phyloP scores from a whole-genome alignment of 2,329 filamentous ascomycete genomes.

The Chalaropsis ovoidea region DNA sequence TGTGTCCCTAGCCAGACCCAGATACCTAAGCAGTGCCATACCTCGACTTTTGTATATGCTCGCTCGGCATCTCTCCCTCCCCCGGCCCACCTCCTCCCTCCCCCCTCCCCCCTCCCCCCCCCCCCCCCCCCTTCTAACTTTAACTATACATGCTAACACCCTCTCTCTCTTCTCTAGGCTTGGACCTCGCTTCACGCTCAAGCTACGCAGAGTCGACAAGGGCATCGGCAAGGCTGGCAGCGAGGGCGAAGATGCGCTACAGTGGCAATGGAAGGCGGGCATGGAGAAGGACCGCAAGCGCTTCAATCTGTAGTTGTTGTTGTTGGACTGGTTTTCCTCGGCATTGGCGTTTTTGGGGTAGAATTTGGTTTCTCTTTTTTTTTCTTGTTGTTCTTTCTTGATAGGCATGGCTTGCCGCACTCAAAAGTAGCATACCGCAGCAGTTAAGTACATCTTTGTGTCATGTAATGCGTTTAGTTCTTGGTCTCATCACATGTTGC shows the following conservation, averaged over 20 bases:
- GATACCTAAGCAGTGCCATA: not conserved
- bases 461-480: not conserved
- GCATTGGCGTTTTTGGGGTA: conserved; percentile 20
- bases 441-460: not conserved
- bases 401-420: conserved; percentile 2
- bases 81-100: too few species aligned
- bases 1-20: not conserved
- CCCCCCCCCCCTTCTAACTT: not conserved
- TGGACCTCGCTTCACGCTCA: conserved; percentile 62
- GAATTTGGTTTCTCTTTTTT: conserved; percentile 4
- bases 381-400: conserved; percentile 12
- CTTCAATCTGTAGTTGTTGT: conserved; percentile 63
- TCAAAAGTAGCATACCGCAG: conserved; percentile 17
- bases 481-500: not conserved
- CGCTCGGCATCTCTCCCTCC: not conserved
- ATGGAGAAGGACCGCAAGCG: conserved; percentile 92
- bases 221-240: conserved; percentile 63
- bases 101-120: not conserved
- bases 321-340: conserved; percentile 17
- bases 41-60: not conserved
- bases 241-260: conserved; percentile 61
- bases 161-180: conserved; percentile 32
- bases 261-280: conserved; percentile 93
- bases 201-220: conserved; percentile 82
- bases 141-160: not conserved